Evolutionary conservation across 331 rosid genomes (phyloP), one percentile per base, ranked within the genome.

Genomic region (Acacia pycnantha): DNA sequence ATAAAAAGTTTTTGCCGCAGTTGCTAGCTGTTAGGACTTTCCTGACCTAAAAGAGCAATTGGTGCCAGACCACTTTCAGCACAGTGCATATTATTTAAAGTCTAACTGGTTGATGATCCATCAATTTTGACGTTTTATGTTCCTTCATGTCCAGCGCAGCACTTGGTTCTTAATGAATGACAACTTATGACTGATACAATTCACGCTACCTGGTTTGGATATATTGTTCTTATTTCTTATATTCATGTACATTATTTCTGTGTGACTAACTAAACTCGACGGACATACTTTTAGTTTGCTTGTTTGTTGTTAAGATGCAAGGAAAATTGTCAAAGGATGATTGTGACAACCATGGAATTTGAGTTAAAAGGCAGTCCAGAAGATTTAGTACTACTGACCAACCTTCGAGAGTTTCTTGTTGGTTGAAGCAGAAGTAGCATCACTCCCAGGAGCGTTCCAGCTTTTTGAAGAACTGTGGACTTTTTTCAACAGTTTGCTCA

Each of bases 351-450:
- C 46, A 51, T 54, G 41, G 80, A 78, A 67, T 80, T 47, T 62
- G 48, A 70, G 80, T 74, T 79, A 62, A 71, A 73, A 15, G 43
- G 66, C 29, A 80, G 35, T 40, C 75, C 51, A 61, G 69, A 81
- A 85, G 82, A 82, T 77, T 58, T 79, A 80, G 88, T 73, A 64
- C 33, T 50, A 33, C 86, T 77, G 68, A 83, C 90, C 59, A 83
- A 93, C 99, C 97, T 95, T 95, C 26, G 41, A 88, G 83, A 88
- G 87, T 84, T 85, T 93, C 87, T 87, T 94, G 85, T 88, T 88
- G 84, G 84, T 80, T 79, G 92, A 77, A 86, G 79, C 86, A 70
- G 97, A 85, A 74, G 83, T 87, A 81, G 82, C 88, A 69, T 83
- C 85, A 35, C 82, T 79, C 70, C 41, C 59, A 15, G 82, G 56